Conservation (phyloP, 306 rosid genomes). For the barrel medic (Medicago truncatula) region DNA sequence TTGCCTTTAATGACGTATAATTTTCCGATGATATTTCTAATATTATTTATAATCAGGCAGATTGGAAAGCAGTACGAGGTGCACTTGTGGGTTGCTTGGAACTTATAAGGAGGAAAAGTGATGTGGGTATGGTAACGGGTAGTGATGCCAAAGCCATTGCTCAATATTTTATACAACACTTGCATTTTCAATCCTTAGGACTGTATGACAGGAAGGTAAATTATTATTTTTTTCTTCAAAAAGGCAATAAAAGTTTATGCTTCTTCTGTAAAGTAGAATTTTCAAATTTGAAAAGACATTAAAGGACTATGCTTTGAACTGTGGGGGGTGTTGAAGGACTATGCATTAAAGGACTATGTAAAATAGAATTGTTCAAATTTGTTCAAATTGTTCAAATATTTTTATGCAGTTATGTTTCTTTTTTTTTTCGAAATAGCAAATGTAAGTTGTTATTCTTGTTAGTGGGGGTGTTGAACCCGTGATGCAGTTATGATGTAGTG, state of each 20-base stretch:
- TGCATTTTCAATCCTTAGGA: conserved; percentile 87
- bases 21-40: conserved; percentile 33
- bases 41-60: conserved; percentile 74
- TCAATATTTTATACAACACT: conserved; percentile 59
- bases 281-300: conserved; percentile 15
- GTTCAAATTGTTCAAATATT: conserved; percentile 33
- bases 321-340: no score
- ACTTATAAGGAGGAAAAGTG: conserved; percentile 69
- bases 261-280: conserved; percentile 34
- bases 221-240: conserved; percentile 3
- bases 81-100: conserved; percentile 96
- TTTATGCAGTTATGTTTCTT: conserved; percentile 10
- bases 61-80: conserved; percentile 95
- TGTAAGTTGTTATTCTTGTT: not conserved
- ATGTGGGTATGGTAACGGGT: conserved; percentile 60
- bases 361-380: not conserved
- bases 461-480: not conserved
- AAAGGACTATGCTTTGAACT: not conserved
- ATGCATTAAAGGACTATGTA: no score
- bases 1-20: conserved; percentile 4
- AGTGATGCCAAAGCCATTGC: conserved; percentile 79
- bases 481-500: not conserved
- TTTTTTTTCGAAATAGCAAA: not conserved
- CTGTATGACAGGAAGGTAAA: conserved; percentile 87
- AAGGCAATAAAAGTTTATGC: conserved; percentile 23